Evolutionary conservation across 2,329 filamentous ascomycete genomes (phyloP), one percentile per base, ranked within the genome.

Genomic region (Massarina eburnea): DNA sequence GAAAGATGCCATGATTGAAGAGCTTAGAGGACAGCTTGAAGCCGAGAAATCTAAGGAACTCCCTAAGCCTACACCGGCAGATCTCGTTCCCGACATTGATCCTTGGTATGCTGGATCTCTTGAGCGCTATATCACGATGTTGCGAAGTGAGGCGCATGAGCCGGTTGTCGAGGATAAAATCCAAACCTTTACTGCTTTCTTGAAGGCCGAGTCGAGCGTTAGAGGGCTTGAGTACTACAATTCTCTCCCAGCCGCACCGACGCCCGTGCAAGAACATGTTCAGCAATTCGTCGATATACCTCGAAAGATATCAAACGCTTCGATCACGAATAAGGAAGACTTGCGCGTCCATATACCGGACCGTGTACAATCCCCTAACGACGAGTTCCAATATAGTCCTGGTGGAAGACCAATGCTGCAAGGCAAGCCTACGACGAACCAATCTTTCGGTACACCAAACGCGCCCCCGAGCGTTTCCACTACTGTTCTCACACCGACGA

Each of bases 71-170:
- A 58, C 59, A n/a, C 48, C 64, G 35, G 52, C 54, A 19, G 67
- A 71, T 43, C 46, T 70, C 40, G 73, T 80, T 52, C 76, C 76
- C 19, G 79, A 80, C 52, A 67, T 82, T n/a, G 77, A 80, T 48
- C 75, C 78, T 2, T 81, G 80, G 76, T 81, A 76, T 52, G 77
- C 74, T 52, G 77, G 78, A 2, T 82, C 80, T 20, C 59, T 82
- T 38, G 74, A 78, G 39, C 71, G 79, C 33, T 82, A 77, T 54
- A 74, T 80, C 22, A 67, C 71, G 3, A 82, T 82, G 78, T 67
- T 82, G 19, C 73, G 75, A 39, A 73, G 75, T 41, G 80, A 82
- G 56, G 72, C 75, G 22, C 47, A 39, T 9, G 62, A 63, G 66
- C 70, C 45, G 67, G 73, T 37, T 59, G 76, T 81, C 35, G 71